Conservation (phyloP, 805 yeast species). For the Suhomyces prunicola region DNA sequence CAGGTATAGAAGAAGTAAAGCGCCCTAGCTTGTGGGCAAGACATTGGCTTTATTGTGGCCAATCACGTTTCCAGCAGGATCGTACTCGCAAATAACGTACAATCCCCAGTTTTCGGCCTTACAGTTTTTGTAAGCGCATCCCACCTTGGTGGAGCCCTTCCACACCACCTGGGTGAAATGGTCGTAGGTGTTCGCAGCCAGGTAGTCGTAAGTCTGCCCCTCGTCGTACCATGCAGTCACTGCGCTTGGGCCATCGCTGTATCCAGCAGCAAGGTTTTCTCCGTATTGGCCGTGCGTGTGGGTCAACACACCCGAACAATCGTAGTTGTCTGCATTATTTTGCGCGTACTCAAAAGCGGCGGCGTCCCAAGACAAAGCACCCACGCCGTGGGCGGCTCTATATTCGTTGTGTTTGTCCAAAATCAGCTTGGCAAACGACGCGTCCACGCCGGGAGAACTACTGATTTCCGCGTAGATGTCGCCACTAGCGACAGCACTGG, state of each 20-base stretch:
- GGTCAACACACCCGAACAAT: conserved; percentile 36
- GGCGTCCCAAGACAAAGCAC: conserved; percentile 28
- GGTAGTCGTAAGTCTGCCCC: conserved; percentile 25
- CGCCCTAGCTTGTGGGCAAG: conserved; percentile 10
- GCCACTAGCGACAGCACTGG: conserved; percentile 6
- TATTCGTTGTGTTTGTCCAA: conserved; percentile 33
- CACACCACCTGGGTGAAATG: conserved; percentile 33
- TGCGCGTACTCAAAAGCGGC: conserved; percentile 34
- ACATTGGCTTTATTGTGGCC: conserved; percentile 29
- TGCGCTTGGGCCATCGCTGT: conserved; percentile 24
- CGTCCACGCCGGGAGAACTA: conserved; percentile 22
- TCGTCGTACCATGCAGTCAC: conserved; percentile 38
- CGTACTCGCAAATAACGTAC: conserved; percentile 33
- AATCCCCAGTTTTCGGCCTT: conserved; percentile 29
- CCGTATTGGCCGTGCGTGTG: conserved; percentile 38
- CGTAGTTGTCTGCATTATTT: conserved; percentile 32
- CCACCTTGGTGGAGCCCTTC: conserved; percentile 27
- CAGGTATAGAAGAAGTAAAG: conserved; percentile 2
- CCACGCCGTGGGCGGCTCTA: conserved; percentile 30
- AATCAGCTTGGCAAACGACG: conserved; percentile 25
- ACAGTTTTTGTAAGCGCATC: conserved; percentile 33
- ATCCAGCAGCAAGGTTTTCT: conserved; percentile 39
- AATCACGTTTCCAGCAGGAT: conserved; percentile 34
- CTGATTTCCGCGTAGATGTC: conserved; percentile 11
- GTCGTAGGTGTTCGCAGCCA: conserved; percentile 23